Base-by-base conservation (phyloP, 768 basidiomycete genomes). In the Lanmaoa pseudosensibilis region DNA sequence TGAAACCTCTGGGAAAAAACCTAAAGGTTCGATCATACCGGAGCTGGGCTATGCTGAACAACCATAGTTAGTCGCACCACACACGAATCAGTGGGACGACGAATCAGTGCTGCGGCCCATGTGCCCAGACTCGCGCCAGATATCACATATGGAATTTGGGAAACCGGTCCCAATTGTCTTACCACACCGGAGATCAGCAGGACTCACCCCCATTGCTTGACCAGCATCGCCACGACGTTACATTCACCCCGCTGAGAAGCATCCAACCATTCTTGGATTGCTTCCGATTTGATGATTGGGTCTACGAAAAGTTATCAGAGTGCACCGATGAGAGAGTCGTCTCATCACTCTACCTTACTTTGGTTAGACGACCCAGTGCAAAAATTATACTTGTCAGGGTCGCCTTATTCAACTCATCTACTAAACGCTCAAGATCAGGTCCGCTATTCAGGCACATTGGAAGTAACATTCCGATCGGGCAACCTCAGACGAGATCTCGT, bases 361-460 rank as follows among this genome's bases (percentile, higher is more conserved):
- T 72, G 72, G 71, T 69, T 69, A 72, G 63, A 59, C 50, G 43
- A 27, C 36, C 47, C 44, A 51, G 41, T 57, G 55, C 54, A 58
- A 54, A 58, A 66, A 45, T 58, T 58, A 56, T 53, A 47, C 55
- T 46, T 21, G 38, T 65, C 69, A 71, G 70, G 71, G 64, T 65
- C 66, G 23, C 47, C 49, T 57, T 55, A 65, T 55, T 54, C 63
- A 57, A 54, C 50, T 19, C 33, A 51, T 54, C 52, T 55, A 43
- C 50, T 62, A 54, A 55, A 57, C 50, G 52, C 62, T 30, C 58
- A 59, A 67, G 64, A 66, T 72, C 66, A 70, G 66, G 63, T 54
- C 69, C 69, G 48, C 49, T 36, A 59, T 68, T 27, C 70, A 72
- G 72, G 71, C 65, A 72, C 72, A 45, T 56, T 59, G 45, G 47